Base-by-base conservation (phyloP, 805 yeast species). In the Jamesozyma rosinii region DNA sequence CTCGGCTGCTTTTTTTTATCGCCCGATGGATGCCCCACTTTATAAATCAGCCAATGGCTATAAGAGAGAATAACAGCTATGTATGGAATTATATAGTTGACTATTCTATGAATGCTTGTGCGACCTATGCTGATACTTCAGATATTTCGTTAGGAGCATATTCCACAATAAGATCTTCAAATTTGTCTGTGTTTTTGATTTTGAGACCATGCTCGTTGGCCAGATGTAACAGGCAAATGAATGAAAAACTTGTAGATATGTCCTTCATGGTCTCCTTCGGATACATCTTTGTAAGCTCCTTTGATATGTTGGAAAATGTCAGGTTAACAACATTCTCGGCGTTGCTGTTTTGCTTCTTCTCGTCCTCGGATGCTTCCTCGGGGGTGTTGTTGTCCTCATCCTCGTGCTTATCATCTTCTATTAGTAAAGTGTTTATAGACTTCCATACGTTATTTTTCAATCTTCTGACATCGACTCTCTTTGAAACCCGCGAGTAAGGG, bases 131-230 rank as follows among this genome's bases (percentile, higher is more conserved):
- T 37, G 34, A 6, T 18, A 18, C 35, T 35, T 35, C 30, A n/a
- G 20, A 22, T 32, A 37, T 40, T 38, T 3, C 20, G 2, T 18
- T 22, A 18, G 30, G 37, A 31, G 41, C 40, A 35, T 49, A 50
- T 11, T 41, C 47, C 6, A 59, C 49, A 8, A 40, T 41, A 24
- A 63, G 44, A 38, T 63, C 64, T 17, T 52, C 55, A 34, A 49
- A 65, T 19, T 61, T 58, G 5, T 66, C 74, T 9, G 66, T 73
- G 46, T 75, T 74, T 15, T 69, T 66, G 6, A 87, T 71, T 5
- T 66, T 57, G 26, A 87, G 66, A 1, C 89, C 90, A 54, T 83
- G 80, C 59, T 87, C 96, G 57, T 88, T 87, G 13, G 95, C 95
- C 50, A 87, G 67, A 64, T 87, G 96, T 30, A 87, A 64, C 54